Conservation (phyloP, 2,329 filamentous ascomycete genomes). For the Cordyceps cateniannulata region DNA sequence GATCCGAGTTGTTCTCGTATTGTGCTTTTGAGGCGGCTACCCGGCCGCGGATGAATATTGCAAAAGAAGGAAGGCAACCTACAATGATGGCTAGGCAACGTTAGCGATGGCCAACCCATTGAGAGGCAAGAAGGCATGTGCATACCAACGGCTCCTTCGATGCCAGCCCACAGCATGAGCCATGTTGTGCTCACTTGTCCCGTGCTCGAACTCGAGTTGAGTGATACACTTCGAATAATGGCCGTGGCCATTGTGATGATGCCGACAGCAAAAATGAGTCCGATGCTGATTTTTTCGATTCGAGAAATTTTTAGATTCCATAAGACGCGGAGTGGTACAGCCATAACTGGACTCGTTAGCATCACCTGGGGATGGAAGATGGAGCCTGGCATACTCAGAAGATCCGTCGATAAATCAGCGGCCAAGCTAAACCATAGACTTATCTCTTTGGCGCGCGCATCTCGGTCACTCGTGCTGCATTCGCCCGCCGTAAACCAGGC, state of each 20-base stretch:
- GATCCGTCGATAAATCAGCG: conserved; percentile 16
- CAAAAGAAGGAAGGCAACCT: conserved; percentile 17
- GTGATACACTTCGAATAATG: conserved; percentile 16
- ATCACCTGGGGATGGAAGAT: not conserved
- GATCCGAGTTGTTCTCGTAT: conserved; percentile 9
- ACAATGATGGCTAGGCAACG: conserved; percentile 15
- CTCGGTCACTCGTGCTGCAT: conserved; percentile 14
- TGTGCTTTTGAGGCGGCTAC: conserved; percentile 11
- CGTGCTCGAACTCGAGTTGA: conserved; percentile 11
- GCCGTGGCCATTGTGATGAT: conserved; percentile 17
- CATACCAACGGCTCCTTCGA: conserved; percentile 17
- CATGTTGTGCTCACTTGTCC: conserved; percentile 18
- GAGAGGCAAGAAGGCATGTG: not conserved
- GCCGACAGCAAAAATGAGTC: conserved; percentile 15
- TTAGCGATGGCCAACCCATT: not conserved
- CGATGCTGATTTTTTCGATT: conserved; percentile 17
- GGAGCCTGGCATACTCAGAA: conserved; percentile 14
- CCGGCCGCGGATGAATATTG: conserved; percentile 16
- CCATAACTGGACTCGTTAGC: conserved; percentile 15
- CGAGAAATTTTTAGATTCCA: conserved; percentile 16
- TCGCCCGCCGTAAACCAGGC: conserved; percentile 17
- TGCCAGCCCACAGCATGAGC: conserved; percentile 18
- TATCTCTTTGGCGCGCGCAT: conserved; percentile 16
- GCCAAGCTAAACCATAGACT: conserved; percentile 19
- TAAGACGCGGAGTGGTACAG: conserved; percentile 15